These are phyloP conservation scores for Lagenidium giganteum DNA, from an alignment of 352 stramenopile species.

Conservation along the genomic window DNA sequence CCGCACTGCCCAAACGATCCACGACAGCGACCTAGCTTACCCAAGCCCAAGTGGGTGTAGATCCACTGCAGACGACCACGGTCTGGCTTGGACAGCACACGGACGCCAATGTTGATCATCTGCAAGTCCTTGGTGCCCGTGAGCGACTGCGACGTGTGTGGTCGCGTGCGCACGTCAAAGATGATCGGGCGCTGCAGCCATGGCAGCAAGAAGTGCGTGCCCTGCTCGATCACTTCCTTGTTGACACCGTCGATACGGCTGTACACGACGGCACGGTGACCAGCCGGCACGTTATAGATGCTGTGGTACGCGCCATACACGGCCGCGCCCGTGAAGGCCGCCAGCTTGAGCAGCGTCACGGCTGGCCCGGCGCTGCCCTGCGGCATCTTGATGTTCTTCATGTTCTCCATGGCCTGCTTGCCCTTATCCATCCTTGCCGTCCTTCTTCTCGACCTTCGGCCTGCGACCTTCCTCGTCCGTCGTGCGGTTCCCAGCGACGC, in stretches of 20 bases:
- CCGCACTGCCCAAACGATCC: not conserved
- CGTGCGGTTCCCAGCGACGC: too few relatives aligned
- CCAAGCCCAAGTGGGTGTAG: constrained; percentile 93
- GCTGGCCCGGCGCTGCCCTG: constrained; percentile 51
- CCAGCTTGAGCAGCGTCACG: constrained; percentile 55
- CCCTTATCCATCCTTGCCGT: constrained; percentile 68
- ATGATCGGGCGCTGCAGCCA: constrained; percentile 97
- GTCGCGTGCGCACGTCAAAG: constrained; percentile 92
- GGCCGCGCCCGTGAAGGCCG: constrained; percentile 49
- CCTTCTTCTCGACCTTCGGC: not conserved
- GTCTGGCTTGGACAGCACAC: constrained; percentile 97
- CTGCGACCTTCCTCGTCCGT: too few relatives aligned
- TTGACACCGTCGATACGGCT: constrained; percentile 85
- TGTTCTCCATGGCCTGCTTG: constrained; percentile 84
- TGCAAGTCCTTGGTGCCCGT: constrained; percentile 97
- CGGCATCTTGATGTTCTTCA: constrained; percentile 88
- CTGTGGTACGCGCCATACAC: constrained; percentile 79
- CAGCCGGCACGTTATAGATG: constrained; percentile 86
- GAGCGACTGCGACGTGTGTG: constrained; percentile 90
- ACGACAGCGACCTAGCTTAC: too few relatives aligned
- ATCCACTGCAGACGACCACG: constrained; percentile 93
- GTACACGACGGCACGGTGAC: constrained; percentile 88
- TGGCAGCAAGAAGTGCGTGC: constrained; percentile 96
- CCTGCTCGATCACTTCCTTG: constrained; percentile 83
- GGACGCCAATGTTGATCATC: constrained; percentile 99